Percentiles rank a stretch among this genome's conserved stretches.
These are phyloP conservation scores for Phyllosticta capitalensis DNA, from an alignment of 2,329 filamentous ascomycete species.

Conservation along the genomic window DNA sequence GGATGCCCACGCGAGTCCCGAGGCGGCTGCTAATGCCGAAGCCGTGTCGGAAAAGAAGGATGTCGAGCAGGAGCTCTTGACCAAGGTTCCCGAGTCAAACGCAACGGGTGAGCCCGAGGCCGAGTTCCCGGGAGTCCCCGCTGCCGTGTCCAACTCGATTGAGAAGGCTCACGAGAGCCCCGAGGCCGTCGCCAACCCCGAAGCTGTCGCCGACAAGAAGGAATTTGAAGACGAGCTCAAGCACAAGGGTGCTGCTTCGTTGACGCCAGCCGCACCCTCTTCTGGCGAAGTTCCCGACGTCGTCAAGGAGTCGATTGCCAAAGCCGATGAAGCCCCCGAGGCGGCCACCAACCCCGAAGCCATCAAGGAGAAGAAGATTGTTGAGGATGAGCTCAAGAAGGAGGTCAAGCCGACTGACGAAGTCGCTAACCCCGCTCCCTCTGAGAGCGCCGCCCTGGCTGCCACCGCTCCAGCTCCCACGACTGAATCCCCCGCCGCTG, in stretches of 20 bases:
- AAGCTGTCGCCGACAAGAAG: slow-evolving; percentile 11
- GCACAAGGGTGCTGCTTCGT: slow-evolving; percentile 18
- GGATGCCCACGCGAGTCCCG: slow-evolving; percentile 51
- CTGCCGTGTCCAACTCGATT: slow-evolving; percentile 50
- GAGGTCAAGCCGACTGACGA: slow-evolving; percentile 41
- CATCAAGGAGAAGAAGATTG: slow-evolving; percentile 63
- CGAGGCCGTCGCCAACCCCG: slow-evolving; percentile 16
- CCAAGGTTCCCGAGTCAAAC: slow-evolving; percentile 43
- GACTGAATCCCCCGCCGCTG: not conserved
- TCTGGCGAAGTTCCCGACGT: slow-evolving; percentile 24
- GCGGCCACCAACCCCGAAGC: slow-evolving; percentile 59
- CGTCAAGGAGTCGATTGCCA: slow-evolving; percentile 36
- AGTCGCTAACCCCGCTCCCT: slow-evolving; percentile 36
- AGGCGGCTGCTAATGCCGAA: slow-evolving; percentile 59
- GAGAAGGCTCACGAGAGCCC: slow-evolving; percentile 24
- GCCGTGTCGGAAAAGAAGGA: slow-evolving; percentile 67
- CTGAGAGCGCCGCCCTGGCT: slow-evolving; percentile 27
- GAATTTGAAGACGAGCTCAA: slow-evolving; percentile 14
- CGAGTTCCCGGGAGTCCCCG: slow-evolving; percentile 36
- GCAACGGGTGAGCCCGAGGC: slow-evolving; percentile 33
- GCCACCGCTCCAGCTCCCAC: slow-evolving; percentile 21
- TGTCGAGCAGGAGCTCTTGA: slow-evolving; percentile 64
- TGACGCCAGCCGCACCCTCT: slow-evolving; percentile 15
- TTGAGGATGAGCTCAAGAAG: slow-evolving; percentile 65
- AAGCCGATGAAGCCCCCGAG: slow-evolving; percentile 55